Conservation (phyloP, 1,284 basidiomycete species). For the Leucocoprinus gongylophorus region DNA sequence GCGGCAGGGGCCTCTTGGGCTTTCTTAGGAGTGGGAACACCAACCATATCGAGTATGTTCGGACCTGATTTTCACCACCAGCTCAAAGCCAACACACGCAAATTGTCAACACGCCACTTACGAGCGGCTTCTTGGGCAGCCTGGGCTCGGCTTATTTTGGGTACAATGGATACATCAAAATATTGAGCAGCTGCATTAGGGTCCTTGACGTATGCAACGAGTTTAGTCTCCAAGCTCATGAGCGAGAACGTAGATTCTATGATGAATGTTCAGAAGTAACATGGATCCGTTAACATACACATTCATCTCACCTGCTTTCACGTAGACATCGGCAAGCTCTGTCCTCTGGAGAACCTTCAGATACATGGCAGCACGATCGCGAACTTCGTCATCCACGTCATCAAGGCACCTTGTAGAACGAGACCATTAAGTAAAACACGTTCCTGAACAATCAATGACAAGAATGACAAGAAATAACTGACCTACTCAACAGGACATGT, state of each 20-base stretch:
- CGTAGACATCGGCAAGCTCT: constrained; percentile 75
- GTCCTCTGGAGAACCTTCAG: constrained; percentile 80
- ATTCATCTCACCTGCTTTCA: constrained; percentile 73
- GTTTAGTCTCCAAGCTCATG: constrained; percentile 76
- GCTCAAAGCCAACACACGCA: constrained; percentile 9
- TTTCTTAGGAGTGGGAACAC: constrained; percentile 58
- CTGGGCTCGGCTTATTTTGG: constrained; percentile 87
- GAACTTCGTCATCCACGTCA: constrained; percentile 98
- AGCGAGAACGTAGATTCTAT: constrained; percentile 90
- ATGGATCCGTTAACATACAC: background rate
- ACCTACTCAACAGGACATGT: constrained; percentile 79
- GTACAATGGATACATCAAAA: constrained; percentile 78
- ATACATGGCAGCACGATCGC: constrained; percentile 95
- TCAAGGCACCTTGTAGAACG: constrained; percentile 73
- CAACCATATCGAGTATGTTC: constrained; percentile 76
- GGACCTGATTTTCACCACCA: constrained; percentile 45
- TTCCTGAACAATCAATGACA: background rate
- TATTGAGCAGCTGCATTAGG: constrained; percentile 57
- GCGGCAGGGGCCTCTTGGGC: constrained; percentile 58
- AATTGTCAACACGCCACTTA: constrained; percentile 33
- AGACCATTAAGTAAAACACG: constrained; percentile 3
- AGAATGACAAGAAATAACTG: constrained; percentile 16
- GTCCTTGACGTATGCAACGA: constrained; percentile 87
- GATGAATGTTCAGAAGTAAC: constrained; percentile 10
- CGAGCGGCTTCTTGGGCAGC: constrained; percentile 81